Conservation (phyloP, 805 yeast genomes). For the Saccharomycopsis capsularis region DNA sequence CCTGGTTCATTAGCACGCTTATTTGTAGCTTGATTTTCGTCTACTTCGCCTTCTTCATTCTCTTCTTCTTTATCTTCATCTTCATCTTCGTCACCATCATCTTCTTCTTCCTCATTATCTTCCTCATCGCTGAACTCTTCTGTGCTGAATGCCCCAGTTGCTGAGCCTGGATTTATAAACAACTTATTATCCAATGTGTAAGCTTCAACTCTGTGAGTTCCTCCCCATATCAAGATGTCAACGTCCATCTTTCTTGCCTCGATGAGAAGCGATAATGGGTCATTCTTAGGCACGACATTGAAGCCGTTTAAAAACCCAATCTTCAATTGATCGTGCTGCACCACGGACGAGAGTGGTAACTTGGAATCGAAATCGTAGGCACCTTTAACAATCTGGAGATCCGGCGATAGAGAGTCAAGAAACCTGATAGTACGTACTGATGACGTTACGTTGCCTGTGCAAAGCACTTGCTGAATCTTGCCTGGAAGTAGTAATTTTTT, state of each 20-base stretch:
- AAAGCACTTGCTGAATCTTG: constrained; percentile 76
- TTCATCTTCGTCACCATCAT: constrained; percentile 27
- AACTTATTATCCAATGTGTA: constrained; percentile 88
- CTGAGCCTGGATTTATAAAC: constrained; percentile 95
- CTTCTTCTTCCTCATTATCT: constrained; percentile 33
- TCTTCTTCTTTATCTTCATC: constrained; percentile 21
- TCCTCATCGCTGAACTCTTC: constrained; percentile 55
- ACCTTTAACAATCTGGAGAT: constrained; percentile 72
- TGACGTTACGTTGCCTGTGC: constrained; percentile 77
- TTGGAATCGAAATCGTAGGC: constrained; percentile 56
- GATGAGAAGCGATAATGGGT: constrained; percentile 74
- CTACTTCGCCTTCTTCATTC: constrained; percentile 13
- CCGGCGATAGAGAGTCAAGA: constrained; percentile 61
- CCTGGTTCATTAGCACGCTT: too few species aligned
- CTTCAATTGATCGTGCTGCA: constrained; percentile 61
- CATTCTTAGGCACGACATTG: constrained; percentile 75
- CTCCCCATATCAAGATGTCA: constrained; percentile 88
- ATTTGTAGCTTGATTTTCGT: background rate
- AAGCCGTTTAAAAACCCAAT: constrained; percentile 85
- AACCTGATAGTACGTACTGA: constrained; percentile 57
- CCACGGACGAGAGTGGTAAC: constrained; percentile 57
- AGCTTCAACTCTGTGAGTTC: constrained; percentile 88
- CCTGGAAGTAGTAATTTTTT: constrained; percentile 73
- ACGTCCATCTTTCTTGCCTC: constrained; percentile 89
- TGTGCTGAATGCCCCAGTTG: constrained; percentile 81